Evolutionary conservation across 1,284 basidiomycete genomes (phyloP).

Genomic region (Sanghuangporus sanghuang): DNA sequence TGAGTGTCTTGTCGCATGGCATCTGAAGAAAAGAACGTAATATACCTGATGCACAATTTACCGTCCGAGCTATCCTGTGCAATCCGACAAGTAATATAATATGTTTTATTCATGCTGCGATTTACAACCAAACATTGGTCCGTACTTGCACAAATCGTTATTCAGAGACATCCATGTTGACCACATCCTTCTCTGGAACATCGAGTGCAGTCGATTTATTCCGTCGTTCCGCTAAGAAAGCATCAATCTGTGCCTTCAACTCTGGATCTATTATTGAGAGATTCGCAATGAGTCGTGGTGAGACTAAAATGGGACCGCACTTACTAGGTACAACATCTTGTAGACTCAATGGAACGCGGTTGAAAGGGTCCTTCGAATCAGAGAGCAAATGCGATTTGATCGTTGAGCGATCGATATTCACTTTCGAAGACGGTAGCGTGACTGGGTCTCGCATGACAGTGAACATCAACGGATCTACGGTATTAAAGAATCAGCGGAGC

Average conservation of each 20-base stretch:
- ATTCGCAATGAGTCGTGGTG: background rate
- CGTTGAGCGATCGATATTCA: conserved; percentile 83
- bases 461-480: conserved; percentile 84
- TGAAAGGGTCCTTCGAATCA: conserved; percentile 90
- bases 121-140: background rate
- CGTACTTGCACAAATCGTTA: background rate
- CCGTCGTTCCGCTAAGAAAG: conserved; percentile 49
- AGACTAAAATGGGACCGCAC: conserved; percentile 22
- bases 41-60: no score
- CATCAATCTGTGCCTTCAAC: conserved; percentile 58
- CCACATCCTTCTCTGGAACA: conserved; percentile 22
- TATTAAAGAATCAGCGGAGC: conserved; percentile 14
- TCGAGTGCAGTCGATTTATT: conserved; percentile 28
- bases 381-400: conserved; percentile 95
- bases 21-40: no score
- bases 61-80: background rate
- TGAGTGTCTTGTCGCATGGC: no score
- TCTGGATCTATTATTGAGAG: conserved; percentile 40
- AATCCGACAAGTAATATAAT: background rate
- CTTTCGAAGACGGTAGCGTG: conserved; percentile 78
- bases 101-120: background rate
- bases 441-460: conserved; percentile 97
- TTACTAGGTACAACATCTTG: conserved; percentile 78
- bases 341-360: conserved; percentile 72
- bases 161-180: conserved; percentile 31